phyloP scores from a whole-genome alignment of 2,329 filamentous ascomycete genomes.

The Colletotrichum sp. region DNA sequence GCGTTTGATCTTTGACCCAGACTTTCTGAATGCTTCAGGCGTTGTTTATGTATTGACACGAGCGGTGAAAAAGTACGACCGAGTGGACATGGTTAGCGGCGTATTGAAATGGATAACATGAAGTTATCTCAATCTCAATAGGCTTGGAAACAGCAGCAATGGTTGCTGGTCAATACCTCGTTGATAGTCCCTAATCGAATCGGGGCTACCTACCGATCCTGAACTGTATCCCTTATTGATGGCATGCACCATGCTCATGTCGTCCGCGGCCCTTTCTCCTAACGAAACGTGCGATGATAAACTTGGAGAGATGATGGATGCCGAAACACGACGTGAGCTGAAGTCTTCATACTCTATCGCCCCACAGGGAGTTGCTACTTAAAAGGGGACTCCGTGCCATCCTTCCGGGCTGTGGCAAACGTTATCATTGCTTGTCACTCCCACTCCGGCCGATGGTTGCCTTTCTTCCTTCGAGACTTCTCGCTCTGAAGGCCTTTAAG shows the following conservation, averaged over 20 bases:
- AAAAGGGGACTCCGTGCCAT: fast-evolving
- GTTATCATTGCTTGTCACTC: background rate
- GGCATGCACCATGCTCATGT: too few species aligned
- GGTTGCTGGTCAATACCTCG: too few species aligned
- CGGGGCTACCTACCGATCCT: too few species aligned
- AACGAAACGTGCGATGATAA: background rate
- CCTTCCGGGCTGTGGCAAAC: background rate
- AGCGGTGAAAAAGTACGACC: too few species aligned
- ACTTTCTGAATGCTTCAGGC: background rate
- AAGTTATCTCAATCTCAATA: fast-evolving
- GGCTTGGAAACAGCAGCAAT: background rate
- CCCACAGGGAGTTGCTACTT: background rate
- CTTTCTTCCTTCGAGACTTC: too few species aligned
- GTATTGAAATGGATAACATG: too few species aligned
- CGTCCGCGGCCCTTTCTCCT: background rate
- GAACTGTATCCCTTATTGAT: background rate
- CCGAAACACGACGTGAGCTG: background rate
- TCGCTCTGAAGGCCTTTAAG: background rate
- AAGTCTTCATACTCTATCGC: background rate
- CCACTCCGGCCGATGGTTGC: too few species aligned
- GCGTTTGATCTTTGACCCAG: too few species aligned
- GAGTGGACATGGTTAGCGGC: too few species aligned
- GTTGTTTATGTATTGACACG: background rate
- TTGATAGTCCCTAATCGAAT: background rate
- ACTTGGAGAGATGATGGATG: fast-evolving